Evolutionary conservation across 306 rosid genomes (phyloP).

Genomic region (Coriaria nepalensis): DNA sequence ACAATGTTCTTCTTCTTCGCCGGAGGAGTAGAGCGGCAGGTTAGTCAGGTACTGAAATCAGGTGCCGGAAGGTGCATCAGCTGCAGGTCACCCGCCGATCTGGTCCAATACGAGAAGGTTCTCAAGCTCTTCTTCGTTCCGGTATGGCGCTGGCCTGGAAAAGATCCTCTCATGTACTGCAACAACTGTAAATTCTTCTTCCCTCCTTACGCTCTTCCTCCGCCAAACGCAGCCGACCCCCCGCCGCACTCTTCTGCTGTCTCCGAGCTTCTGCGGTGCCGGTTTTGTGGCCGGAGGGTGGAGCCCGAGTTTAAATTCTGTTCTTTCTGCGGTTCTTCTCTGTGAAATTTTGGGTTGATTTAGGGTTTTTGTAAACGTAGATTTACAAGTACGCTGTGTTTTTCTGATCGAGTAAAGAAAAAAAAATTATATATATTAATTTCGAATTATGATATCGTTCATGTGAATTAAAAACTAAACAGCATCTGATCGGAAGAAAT

Average conservation of each 20-base stretch:
- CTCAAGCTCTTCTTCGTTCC: conserved; percentile 77
- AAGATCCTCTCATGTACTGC: conserved; percentile 46
- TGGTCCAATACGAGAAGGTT: conserved; percentile 71
- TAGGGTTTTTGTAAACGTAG: too few relatives aligned
- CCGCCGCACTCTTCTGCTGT: conserved; percentile 9
- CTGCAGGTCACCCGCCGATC: conserved; percentile 48
- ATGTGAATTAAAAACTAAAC: too few relatives aligned
- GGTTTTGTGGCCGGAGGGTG: conserved; percentile 41
- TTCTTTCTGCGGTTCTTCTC: conserved; percentile 63
- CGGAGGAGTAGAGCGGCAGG: conserved; percentile 68
- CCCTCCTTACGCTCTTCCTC: conserved; percentile 40
- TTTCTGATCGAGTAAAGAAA: too few relatives aligned
- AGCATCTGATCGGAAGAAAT: too few relatives aligned
- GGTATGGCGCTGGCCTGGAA: conserved; percentile 79
- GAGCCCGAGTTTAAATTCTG: conserved; percentile 59
- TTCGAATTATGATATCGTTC: too few relatives aligned
- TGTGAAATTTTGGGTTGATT: conserved; percentile 11
- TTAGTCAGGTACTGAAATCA: conserved; percentile 52
- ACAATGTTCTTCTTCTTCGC: conserved; percentile 71
- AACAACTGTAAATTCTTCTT: conserved; percentile 48
- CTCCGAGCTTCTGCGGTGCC: conserved; percentile 32
- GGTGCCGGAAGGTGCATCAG: conserved; percentile 52
- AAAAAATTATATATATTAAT: too few relatives aligned
- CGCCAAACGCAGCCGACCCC: conserved; percentile 11
- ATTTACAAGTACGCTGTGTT: too few relatives aligned